A percentile compares a stretch with the other conserved stretches of the same genome.
These are phyloP conservation scores for Saturnispora sekii DNA, from an alignment of 805 yeast species.

Conservation along the genomic window DNA sequence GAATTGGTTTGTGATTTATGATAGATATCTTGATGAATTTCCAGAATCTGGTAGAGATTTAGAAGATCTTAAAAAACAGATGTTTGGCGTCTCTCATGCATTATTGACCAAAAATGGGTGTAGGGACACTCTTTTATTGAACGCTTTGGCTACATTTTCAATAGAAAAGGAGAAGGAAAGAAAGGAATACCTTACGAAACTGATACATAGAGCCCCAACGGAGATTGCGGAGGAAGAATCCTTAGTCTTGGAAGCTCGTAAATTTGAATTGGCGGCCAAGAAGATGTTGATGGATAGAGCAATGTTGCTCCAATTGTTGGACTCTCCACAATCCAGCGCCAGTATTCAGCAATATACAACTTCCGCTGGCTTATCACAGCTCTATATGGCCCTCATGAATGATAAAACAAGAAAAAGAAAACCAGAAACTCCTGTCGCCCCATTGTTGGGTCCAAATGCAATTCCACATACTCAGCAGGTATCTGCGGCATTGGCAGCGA, in stretches of 20 bases:
- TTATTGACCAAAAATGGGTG: conserved; percentile 33
- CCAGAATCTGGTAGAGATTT: conserved; percentile 41
- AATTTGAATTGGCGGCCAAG: conserved; percentile 87
- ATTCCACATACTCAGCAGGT: conserved; percentile 34
- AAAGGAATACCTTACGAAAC: conserved; percentile 66
- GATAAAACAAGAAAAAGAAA: conserved; percentile 55
- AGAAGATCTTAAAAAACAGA: conserved; percentile 79
- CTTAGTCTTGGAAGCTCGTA: conserved; percentile 81
- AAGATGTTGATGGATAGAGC: conserved; percentile 79
- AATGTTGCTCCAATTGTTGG: conserved; percentile 65
- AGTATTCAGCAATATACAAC: conserved; percentile 68
- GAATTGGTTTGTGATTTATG: conserved; percentile 61
- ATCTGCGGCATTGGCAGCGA: conserved; percentile 12
- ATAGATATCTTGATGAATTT: conserved; percentile 37
- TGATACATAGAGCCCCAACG: conserved; percentile 81
- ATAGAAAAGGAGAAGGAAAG: conserved; percentile 67
- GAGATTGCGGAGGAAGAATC: conserved; percentile 98
- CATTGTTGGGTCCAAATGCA: conserved; percentile 48
- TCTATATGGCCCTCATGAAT: conserved; percentile 67
- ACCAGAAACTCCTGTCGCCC: conserved; percentile 45
- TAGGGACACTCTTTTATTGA: conserved; percentile 40
- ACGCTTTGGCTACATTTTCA: conserved; percentile 54
- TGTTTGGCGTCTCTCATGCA: conserved; percentile 57
- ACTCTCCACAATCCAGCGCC: conserved; percentile 77
- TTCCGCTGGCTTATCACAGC: conserved; percentile 82